Evolutionary conservation across 768 basidiomycete species (phyloP).

Genomic region (Suillus placidus): DNA sequence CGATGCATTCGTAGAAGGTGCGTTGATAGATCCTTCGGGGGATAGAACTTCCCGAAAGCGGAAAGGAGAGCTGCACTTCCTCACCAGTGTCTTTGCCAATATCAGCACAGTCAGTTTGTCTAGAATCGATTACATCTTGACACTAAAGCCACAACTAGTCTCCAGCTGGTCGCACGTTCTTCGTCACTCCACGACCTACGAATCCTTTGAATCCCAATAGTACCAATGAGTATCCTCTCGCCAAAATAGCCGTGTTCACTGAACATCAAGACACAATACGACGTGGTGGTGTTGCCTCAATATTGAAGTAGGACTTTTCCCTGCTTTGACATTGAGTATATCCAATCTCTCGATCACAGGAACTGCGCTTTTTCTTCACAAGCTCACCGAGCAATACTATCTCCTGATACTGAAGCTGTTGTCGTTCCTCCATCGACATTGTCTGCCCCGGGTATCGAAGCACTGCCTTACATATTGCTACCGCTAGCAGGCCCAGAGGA

Average conservation of each 20-base stretch:
- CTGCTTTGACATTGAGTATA: constrained; percentile 15
- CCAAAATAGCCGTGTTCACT: constrained; percentile 83
- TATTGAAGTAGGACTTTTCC: constrained; percentile 68
- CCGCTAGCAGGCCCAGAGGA: constrained; percentile 96
- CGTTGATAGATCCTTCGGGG: constrained; percentile 51
- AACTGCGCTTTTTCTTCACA: constrained; percentile 75
- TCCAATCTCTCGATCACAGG: constrained; percentile 41
- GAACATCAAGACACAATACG: constrained; percentile 88
- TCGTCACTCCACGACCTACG: constrained; percentile 66
- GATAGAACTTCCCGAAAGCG: constrained; percentile 52
- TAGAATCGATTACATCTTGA: neutral
- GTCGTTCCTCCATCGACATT: constrained; percentile 59
- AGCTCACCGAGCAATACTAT: constrained; percentile 72
- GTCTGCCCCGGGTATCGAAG: constrained; percentile 76
- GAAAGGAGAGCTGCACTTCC: constrained; percentile 86
- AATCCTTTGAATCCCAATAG: constrained; percentile 48
- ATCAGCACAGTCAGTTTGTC: constrained; percentile 65
- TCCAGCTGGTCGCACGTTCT: constrained; percentile 76
- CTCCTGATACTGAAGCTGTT: constrained; percentile 59
- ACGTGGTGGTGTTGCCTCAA: constrained; percentile 83
- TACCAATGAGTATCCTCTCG: constrained; percentile 75
- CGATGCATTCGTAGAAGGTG: constrained; percentile 85
- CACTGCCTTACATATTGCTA: constrained; percentile 81
- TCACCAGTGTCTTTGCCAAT: constrained; percentile 94
- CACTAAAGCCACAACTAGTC: constrained; percentile 49